Conservation (phyloP, 2,329 filamentous ascomycete genomes). For the Colletotrichum liriopes region DNA sequence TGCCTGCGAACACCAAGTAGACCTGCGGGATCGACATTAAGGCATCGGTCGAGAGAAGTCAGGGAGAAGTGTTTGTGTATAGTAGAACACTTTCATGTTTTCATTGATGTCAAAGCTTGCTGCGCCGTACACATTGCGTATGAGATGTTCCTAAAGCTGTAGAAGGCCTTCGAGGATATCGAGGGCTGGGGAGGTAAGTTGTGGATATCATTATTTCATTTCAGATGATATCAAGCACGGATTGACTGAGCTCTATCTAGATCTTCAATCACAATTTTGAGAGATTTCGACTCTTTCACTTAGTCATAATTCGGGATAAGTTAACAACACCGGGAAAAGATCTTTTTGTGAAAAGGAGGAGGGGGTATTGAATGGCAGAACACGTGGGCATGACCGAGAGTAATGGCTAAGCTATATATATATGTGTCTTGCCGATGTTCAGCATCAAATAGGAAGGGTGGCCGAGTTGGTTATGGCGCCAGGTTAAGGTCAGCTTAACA, state of each 20-base stretch:
- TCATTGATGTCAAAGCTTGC: not conserved
- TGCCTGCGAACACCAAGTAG: no score
- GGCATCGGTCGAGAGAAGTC: not conserved
- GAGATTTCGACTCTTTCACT: no score
- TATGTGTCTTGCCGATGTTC: rapidly evolving
- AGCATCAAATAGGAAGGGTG: conserved; percentile 31
- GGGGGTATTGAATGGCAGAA: no score
- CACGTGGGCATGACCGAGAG: no score
- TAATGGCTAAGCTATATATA: no score
- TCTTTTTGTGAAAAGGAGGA: no score
- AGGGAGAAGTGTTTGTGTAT: not conserved
- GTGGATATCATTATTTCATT: not conserved
- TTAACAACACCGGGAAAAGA: no score
- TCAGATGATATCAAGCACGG: not conserved
- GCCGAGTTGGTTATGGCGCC: conserved; percentile 44
- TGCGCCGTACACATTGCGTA: not conserved
- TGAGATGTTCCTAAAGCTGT: not conserved
- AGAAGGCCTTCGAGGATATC: not conserved
- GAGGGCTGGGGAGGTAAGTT: not conserved
- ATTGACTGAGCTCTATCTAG: not conserved
- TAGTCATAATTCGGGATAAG: not conserved
- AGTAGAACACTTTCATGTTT: not conserved
- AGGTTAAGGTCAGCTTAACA: conserved; percentile 44
- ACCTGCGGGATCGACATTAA: no score
- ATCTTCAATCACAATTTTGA: no score